phyloP scores from a whole-genome alignment of 352 stramenopile species.

The Pythium coloratum region DNA sequence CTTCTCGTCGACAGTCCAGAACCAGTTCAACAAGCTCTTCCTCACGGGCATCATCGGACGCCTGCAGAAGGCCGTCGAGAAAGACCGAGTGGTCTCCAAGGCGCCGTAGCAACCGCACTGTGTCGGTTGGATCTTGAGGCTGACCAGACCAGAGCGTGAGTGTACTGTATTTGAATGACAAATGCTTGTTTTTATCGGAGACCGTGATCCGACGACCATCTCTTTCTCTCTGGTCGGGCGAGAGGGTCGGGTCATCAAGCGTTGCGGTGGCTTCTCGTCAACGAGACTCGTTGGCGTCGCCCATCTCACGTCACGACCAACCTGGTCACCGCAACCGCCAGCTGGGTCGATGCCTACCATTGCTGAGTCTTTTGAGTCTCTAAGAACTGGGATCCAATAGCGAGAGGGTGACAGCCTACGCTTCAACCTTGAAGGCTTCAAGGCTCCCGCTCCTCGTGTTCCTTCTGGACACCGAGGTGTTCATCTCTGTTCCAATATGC shows the following conservation, averaged over 20 bases:
- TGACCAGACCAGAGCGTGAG: neutral
- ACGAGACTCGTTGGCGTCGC: neutral
- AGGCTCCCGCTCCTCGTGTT: neutral
- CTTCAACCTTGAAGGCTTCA: neutral
- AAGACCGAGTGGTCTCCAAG: neutral
- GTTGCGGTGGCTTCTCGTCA: neutral
- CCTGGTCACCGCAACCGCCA: neutral
- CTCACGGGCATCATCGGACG: conserved; percentile 25
- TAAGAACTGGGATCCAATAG: neutral
- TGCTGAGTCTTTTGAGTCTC: neutral
- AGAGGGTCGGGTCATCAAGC: neutral
- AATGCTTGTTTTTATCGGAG: conserved; percentile 2
- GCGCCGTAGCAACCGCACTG: neutral
- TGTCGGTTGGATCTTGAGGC: neutral
- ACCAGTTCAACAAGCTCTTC: conserved; percentile 26
- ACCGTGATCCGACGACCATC: conserved; percentile 1
- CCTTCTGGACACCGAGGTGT: neutral
- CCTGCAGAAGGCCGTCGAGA: conserved; percentile 26
- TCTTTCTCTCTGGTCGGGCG: neutral
- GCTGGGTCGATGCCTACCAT: neutral
- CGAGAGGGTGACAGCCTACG: neutral
- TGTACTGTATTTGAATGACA: neutral
- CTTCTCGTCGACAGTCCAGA: conserved; percentile 21
- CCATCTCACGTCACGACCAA: neutral
- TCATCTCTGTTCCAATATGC: conserved; percentile 3